Conservation (phyloP, 2,329 filamentous ascomycete genomes). For the Lachnellula hyalina region DNA sequence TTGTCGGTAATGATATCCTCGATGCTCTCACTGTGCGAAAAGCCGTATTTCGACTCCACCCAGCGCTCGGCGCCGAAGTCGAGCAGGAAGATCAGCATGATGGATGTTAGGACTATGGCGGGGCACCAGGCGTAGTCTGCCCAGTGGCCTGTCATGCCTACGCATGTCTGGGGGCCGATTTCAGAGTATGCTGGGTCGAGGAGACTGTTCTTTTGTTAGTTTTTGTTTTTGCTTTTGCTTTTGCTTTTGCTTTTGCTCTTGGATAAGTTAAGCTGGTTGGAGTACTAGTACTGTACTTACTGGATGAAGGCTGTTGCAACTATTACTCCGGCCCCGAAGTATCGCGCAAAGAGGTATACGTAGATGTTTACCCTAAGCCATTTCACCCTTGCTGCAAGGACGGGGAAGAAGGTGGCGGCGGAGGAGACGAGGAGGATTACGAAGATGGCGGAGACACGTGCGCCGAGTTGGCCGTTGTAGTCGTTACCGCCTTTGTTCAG, state of each 20-base stretch:
- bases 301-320: constrained; percentile 75
- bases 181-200: constrained; percentile 40
- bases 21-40: constrained; percentile 17
- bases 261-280: constrained; percentile 12
- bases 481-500: constrained; percentile 42
- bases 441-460: constrained; percentile 68
- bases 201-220: constrained; percentile 35
- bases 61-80: constrained; percentile 54
- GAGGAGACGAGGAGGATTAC: constrained; percentile 63
- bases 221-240: not conserved
- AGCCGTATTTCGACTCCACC: constrained; percentile 32
- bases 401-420: constrained; percentile 59
- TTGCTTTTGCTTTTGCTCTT: not conserved
- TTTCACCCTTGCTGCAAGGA: constrained; percentile 55
- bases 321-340: constrained; percentile 73
- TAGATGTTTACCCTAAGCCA: constrained; percentile 55
- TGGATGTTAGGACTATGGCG: constrained; percentile 48
- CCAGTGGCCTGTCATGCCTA: constrained; percentile 47
- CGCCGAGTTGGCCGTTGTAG: constrained; percentile 53
- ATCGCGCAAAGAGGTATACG: constrained; percentile 59
- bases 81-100: constrained; percentile 51
- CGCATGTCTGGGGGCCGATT: constrained; percentile 43
- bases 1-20: constrained; percentile 25
- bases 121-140: constrained; percentile 27
- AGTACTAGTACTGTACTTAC: constrained; percentile 35